Evolutionary conservation across 177 flowering plant genomes (phyloP).

Genomic region (Vitis hybrid): DNA sequence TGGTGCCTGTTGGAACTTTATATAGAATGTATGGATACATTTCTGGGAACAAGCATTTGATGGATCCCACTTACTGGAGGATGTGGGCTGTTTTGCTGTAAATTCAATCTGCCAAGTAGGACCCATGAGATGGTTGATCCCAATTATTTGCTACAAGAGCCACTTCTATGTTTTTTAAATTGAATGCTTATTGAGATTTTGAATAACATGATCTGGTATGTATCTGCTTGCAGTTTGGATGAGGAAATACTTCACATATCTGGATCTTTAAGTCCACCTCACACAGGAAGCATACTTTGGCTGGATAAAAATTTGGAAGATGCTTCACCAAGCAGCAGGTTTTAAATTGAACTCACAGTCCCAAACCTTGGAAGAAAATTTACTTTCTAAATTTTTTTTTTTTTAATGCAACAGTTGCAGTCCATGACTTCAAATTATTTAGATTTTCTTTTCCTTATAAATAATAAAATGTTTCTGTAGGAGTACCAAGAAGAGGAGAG

Average conservation of each 20-base stretch:
- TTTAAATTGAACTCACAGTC: neutral
- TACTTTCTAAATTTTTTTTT: neutral
- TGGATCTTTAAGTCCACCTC: conserved; percentile 59
- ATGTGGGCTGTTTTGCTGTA: neutral
- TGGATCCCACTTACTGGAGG: neutral
- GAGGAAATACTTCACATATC: conserved; percentile 75
- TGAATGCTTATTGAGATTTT: too few species aligned
- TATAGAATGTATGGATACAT: too few species aligned
- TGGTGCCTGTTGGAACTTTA: too few species aligned
- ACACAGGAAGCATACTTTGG: conserved; percentile 74
- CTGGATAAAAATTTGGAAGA: conserved; percentile 48
- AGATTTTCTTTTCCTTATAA: too few species aligned
- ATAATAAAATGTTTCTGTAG: conserved; percentile 17
- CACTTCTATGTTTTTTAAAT: too few species aligned
- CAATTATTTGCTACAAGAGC: too few species aligned
- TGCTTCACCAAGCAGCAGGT: conserved; percentile 45
- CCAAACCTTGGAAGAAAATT: neutral
- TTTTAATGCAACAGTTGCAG: neutral
- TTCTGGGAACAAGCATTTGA: neutral
- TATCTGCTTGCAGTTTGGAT: conserved; percentile 55
- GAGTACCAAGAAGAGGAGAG: conserved; percentile 29
- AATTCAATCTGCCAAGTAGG: too few species aligned
- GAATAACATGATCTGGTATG: too few species aligned
- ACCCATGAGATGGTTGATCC: too few species aligned
- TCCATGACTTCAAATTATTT: too few species aligned